A percentile compares a stretch with the other conserved stretches of the same genome.
These are phyloP conservation scores for Plasmodium ovale DNA, from an alignment of 169 alveolate genomes.

Conservation along the genomic window DNA sequence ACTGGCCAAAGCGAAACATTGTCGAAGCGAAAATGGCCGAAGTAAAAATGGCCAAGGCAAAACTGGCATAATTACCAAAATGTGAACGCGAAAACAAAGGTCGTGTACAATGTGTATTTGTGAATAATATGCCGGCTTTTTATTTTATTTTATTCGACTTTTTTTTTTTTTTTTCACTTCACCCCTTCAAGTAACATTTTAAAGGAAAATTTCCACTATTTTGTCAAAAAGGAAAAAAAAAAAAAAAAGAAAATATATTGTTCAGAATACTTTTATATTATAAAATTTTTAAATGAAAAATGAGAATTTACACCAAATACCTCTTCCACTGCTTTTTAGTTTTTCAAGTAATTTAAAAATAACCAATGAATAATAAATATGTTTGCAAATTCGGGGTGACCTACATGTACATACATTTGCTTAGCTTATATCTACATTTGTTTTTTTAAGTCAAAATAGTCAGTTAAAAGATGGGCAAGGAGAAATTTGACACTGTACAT, in stretches of 20 bases:
- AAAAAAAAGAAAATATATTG: neutral
- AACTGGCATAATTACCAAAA: too few species aligned
- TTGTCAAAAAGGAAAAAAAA: conserved; percentile 3
- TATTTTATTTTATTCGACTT: too few species aligned
- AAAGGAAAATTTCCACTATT: neutral
- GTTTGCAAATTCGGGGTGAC: neutral
- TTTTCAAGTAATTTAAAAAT: conserved; percentile 52
- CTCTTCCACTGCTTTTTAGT: conserved; percentile 29
- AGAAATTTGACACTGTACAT: neutral
- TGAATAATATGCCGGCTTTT: conserved; percentile 11
- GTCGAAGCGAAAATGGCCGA: too few species aligned
- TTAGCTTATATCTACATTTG: conserved; percentile 1
- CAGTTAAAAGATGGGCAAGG: neutral
- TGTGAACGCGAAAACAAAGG: conserved; percentile 14
- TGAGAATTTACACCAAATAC: conserved; percentile 19
- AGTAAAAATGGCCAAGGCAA: too few species aligned
- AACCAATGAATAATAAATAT: conserved; percentile 2
- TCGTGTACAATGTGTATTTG: conserved; percentile 34
- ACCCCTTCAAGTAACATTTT: conserved; percentile 4
- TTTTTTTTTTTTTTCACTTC: too few species aligned
- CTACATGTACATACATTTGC: neutral
- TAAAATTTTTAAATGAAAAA: conserved; percentile 20
- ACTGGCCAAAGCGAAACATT: conserved; percentile 3
- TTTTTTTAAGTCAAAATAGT: neutral
- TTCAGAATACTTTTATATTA: conserved; percentile 7